phyloP scores from a whole-genome alignment of 2,329 filamentous ascomycete species.

The Xylariaceae sp. region DNA sequence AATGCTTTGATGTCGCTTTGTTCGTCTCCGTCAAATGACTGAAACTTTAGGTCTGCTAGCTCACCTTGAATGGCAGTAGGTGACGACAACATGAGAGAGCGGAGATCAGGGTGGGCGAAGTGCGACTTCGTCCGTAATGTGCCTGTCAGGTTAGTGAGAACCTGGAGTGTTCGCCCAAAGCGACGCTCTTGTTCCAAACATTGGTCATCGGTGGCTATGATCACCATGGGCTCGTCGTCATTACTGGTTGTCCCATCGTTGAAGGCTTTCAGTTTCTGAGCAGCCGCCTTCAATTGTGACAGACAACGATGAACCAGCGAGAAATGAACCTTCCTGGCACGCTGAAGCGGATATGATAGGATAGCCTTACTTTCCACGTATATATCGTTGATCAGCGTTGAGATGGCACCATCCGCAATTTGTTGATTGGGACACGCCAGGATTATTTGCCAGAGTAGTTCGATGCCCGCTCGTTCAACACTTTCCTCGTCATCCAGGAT shows the following conservation, averaged over 20 bases:
- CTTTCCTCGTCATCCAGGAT: constrained; percentile 48
- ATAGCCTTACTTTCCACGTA: constrained; percentile 61
- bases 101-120: constrained; percentile 54
- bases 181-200: constrained; percentile 52
- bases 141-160: constrained; percentile 62
- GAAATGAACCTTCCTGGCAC: constrained; percentile 57
- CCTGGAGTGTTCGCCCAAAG: constrained; percentile 63
- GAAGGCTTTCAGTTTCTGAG: constrained; percentile 49
- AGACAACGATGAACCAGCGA: constrained; percentile 70
- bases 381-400: constrained; percentile 62
- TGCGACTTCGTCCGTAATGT: constrained; percentile 58
- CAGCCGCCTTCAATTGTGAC: constrained; percentile 60
- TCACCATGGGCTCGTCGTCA: constrained; percentile 48
- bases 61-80: constrained; percentile 56
- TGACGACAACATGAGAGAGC: constrained; percentile 47
- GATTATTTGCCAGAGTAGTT: constrained; percentile 80
- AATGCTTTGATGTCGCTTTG: constrained; percentile 58
- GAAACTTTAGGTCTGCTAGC: constrained; percentile 63
- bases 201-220: constrained; percentile 41
- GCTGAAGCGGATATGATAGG: constrained; percentile 42
- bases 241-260: constrained; percentile 39
- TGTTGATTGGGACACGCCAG: constrained; percentile 59
- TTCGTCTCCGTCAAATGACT: constrained; percentile 60
- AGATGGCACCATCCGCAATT: constrained; percentile 64
- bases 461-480: constrained; percentile 50